phyloP scores from a whole-genome alignment of 2,329 filamentous ascomycete genomes.

The Hymenoscyphus albidus region DNA sequence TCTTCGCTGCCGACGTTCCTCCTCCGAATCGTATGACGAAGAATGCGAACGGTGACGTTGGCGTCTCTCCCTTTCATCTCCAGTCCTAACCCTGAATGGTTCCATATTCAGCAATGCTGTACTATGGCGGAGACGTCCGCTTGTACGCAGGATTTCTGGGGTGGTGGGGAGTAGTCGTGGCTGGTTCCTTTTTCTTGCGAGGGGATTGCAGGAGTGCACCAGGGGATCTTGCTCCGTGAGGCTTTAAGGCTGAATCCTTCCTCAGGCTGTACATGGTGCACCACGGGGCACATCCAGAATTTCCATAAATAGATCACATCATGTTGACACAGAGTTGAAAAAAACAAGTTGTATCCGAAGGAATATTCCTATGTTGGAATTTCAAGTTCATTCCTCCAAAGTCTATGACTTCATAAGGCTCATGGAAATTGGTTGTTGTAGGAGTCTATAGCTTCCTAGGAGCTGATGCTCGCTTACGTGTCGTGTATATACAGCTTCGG shows the following conservation, averaged over 20 bases:
- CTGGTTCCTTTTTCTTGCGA: not conserved
- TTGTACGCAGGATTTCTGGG: not conserved
- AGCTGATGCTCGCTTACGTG: no score
- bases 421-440: no score
- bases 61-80: constrained; percentile 20
- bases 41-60: constrained; percentile 26
- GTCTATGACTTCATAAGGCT: no score
- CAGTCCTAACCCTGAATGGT: constrained; percentile 18
- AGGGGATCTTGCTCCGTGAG: not conserved
- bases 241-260: not conserved
- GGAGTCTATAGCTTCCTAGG: no score
- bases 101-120: constrained; percentile 20
- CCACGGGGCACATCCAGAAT: not conserved
- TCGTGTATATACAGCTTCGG: no score
- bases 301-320: not conserved
- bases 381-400: no score
- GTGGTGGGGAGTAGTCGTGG: not conserved
- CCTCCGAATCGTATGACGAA: constrained; percentile 29
- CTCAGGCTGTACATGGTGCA: not conserved
- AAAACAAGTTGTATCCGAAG: not conserved
- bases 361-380: not conserved
- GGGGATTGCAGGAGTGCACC: not conserved
- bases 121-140: constrained; percentile 2
- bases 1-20: constrained; percentile 28
- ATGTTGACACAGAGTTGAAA: not conserved